Conservation (phyloP, 164 flowering plant genomes). For the Pachysandra terminalis region DNA sequence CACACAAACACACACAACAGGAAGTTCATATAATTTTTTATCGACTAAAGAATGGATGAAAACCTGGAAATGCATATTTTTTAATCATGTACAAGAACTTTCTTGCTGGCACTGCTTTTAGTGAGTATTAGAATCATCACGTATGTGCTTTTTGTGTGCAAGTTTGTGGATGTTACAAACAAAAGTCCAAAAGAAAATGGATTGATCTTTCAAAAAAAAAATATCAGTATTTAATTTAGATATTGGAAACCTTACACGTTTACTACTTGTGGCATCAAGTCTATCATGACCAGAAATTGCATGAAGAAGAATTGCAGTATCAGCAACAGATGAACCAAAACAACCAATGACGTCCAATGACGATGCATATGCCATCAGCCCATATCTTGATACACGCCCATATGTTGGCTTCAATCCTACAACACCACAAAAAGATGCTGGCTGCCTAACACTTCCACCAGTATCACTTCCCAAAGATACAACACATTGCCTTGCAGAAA, state of each 20-base stretch:
- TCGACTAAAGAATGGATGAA: no score
- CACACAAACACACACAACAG: not conserved
- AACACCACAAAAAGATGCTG: conserved; percentile 98
- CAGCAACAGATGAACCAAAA: conserved; percentile 86
- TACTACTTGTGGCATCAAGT: conserved; percentile 84
- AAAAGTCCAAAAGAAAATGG: not conserved
- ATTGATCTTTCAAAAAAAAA: conserved; percentile 1
- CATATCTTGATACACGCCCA: conserved; percentile 94
- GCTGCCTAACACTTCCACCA: conserved; percentile 99
- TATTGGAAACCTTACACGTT: conserved; percentile 43
- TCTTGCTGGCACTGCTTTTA: no score
- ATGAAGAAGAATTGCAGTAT: conserved; percentile 78
- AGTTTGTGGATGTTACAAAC: not conserved
- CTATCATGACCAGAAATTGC: conserved; percentile 85
- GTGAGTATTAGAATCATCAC: no score
- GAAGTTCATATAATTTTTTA: no score
- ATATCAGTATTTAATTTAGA: not conserved
- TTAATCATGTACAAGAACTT: no score
- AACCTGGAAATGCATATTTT: no score
- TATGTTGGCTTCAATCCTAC: conserved; percentile 97
- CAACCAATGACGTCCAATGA: conserved; percentile 96
- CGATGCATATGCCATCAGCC: conserved; percentile 99
- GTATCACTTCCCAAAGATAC: conserved; percentile 95
- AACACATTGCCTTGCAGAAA: conserved; percentile 92
- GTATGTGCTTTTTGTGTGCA: not conserved